Evolutionary conservation across 106 monocot species (phyloP).

Genomic region (Dactylorhiza incarnata): DNA sequence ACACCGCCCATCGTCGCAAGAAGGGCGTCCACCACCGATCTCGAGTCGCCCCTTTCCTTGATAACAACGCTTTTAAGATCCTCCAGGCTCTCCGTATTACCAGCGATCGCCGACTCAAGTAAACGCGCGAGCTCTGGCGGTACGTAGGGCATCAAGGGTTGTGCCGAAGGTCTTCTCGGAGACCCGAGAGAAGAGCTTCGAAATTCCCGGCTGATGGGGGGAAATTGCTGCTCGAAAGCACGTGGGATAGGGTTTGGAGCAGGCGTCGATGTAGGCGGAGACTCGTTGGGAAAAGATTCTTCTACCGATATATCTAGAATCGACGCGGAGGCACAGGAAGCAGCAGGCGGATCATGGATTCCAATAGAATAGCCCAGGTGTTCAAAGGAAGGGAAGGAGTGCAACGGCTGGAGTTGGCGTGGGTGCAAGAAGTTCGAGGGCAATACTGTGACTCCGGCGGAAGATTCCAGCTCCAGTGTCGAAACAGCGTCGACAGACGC

Average conservation of each 20-base stretch:
- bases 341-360: neutral
- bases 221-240: conserved; percentile 17
- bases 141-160: conserved; percentile 49
- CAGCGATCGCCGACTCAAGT: conserved; percentile 76
- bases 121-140: conserved; percentile 55
- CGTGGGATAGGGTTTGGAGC: neutral
- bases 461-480: neutral
- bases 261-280: neutral
- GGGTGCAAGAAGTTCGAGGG: too few species aligned
- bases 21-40: conserved; percentile 76
- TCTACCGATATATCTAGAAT: conserved; percentile 10
- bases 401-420: neutral
- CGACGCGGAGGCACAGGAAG: conserved; percentile 14
- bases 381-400: neutral
- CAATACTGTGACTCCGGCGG: neutral
- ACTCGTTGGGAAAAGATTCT: neutral
- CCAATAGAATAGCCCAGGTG: neutral
- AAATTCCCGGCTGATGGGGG: conserved; percentile 35
- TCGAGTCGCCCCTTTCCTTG: conserved; percentile 16
- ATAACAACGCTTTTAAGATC: conserved; percentile 28
- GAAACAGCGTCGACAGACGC: neutral
- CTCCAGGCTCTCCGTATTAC: conserved; percentile 37
- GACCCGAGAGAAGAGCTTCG: conserved; percentile 39
- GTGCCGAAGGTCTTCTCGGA: conserved; percentile 23
- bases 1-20: conserved; percentile 81